These are phyloP conservation scores for Chlorella sp. DNA, from an alignment of 139 green algal genomes.

Conservation along the genomic window DNA sequence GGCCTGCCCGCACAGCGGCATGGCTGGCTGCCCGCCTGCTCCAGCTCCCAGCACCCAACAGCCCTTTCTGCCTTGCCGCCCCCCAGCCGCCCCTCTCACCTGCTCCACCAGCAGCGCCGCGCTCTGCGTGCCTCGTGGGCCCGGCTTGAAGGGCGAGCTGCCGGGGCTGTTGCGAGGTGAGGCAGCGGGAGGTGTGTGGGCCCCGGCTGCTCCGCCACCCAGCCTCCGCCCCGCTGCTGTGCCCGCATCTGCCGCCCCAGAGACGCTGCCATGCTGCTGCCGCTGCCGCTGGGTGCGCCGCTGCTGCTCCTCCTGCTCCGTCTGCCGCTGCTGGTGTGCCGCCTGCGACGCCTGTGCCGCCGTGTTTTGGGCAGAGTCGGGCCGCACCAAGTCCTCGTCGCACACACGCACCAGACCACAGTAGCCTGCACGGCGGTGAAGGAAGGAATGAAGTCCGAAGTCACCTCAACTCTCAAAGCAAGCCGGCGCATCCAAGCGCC, in stretches of 20 bases:
- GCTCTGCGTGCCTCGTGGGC: neutral
- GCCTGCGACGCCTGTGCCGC: neutral
- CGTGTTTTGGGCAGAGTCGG: neutral
- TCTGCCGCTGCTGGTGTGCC: neutral
- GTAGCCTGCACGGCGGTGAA: neutral
- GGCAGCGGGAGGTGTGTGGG: neutral
- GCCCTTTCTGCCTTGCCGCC: neutral
- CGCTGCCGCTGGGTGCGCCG: neutral
- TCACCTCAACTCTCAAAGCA: no score
- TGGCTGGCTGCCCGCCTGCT: no score
- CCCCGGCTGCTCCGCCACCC: neutral
- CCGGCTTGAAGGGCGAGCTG: conserved; percentile 1
- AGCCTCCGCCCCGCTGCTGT: neutral
- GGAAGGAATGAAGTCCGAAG: neutral
- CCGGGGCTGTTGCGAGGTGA: neutral
- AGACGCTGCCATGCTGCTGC: neutral
- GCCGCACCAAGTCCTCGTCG: conserved; percentile 32
- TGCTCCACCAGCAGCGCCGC: conserved; percentile 8
- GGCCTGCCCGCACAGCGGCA: no score
- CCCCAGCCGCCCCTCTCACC: neutral
- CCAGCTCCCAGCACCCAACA: neutral
- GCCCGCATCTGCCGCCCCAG: no score
- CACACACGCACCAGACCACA: conserved; percentile 36
- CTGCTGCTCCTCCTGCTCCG: neutral
- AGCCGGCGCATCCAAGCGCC: no score